Percentiles rank a stretch among this genome's conserved stretches.
phyloP scores from a whole-genome alignment of 805 yeast species.

The Ogataea kodamae region DNA sequence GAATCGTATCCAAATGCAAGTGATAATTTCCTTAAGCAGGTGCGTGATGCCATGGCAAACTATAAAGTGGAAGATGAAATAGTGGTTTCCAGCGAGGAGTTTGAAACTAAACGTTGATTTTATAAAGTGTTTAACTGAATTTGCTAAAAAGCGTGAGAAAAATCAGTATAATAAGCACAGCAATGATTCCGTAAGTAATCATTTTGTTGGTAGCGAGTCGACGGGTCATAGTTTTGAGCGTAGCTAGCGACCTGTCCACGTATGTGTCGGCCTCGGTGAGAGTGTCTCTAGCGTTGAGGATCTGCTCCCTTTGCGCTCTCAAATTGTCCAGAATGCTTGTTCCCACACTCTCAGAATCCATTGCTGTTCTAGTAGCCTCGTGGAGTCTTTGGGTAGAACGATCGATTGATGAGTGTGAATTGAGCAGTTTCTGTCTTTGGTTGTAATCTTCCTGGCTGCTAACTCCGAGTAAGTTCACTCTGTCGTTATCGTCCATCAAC shows the following conservation, averaged over 20 bases:
- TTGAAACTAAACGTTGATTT: slow-evolving; percentile 42
- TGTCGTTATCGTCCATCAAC: slow-evolving; percentile 65
- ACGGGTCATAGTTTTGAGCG: slow-evolving; percentile 88
- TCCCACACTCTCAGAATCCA: slow-evolving; percentile 90
- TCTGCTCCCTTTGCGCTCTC: slow-evolving; percentile 90
- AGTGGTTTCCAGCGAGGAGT: slow-evolving; percentile 51
- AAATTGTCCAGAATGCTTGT: slow-evolving; percentile 85
- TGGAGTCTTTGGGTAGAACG: slow-evolving; percentile 77
- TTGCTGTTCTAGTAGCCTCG: slow-evolving; percentile 85
- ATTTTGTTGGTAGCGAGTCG: slow-evolving; percentile 87
- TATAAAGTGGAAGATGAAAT: slow-evolving; percentile 36
- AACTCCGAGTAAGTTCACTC: slow-evolving; percentile 68
- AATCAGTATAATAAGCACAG: slow-evolving; percentile 76
- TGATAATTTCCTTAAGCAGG: slow-evolving; percentile 38
- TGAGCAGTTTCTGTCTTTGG: slow-evolving; percentile 79
- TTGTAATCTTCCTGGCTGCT: slow-evolving; percentile 42
- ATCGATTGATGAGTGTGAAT: slow-evolving; percentile 76
- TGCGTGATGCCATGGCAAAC: slow-evolving; percentile 40
- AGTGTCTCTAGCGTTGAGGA: slow-evolving; percentile 80
- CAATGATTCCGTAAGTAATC: slow-evolving; percentile 88
- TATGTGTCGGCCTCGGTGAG: slow-evolving; percentile 87
- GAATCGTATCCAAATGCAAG: slow-evolving; percentile 16
- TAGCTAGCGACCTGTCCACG: slow-evolving; percentile 84
- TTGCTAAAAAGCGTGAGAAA: slow-evolving; percentile 81
- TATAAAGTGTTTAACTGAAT: slow-evolving; percentile 50